phyloP scores from a whole-genome alignment of 2,329 filamentous ascomycete species.

The Penicillium sp. region DNA sequence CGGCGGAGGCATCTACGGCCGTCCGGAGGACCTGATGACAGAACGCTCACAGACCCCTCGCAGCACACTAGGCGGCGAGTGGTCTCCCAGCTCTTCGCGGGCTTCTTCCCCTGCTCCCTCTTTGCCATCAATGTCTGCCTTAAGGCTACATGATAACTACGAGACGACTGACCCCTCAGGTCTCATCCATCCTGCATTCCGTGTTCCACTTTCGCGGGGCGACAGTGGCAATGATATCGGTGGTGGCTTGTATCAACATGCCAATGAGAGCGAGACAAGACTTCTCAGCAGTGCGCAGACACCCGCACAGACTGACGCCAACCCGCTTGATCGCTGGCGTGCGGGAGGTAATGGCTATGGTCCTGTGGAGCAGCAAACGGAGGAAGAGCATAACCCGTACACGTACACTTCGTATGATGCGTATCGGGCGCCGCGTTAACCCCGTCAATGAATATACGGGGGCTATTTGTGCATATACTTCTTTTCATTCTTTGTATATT shows the following conservation, averaged over 20 bases:
- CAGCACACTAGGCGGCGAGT: slow-evolving; percentile 35
- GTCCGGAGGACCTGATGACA: slow-evolving; percentile 46
- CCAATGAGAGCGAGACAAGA: slow-evolving; percentile 42
- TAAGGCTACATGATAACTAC: slow-evolving; percentile 29
- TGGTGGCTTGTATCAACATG: slow-evolving; percentile 32
- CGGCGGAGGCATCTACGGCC: slow-evolving; percentile 65
- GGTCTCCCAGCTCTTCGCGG: slow-evolving; percentile 41
- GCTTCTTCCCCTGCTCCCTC: slow-evolving; percentile 43
- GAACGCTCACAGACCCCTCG: slow-evolving; percentile 47
- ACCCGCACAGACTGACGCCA: slow-evolving; percentile 23
- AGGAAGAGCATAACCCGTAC: background rate
- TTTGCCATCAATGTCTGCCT: slow-evolving; percentile 26
- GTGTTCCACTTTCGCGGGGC: slow-evolving; percentile 28
- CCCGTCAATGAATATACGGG: background rate
- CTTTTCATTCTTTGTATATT: slow-evolving; percentile 4
- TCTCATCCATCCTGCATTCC: slow-evolving; percentile 39
- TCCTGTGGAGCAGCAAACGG: slow-evolving; percentile 33
- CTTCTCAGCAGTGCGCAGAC: slow-evolving; percentile 39
- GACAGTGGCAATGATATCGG: slow-evolving; percentile 20
- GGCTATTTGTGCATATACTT: slow-evolving; percentile 2
- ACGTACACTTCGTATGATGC: slow-evolving; percentile 36
- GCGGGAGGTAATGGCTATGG: slow-evolving; percentile 33
- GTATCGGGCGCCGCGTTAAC: slow-evolving; percentile 28
- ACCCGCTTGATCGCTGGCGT: slow-evolving; percentile 36
- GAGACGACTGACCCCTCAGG: slow-evolving; percentile 21